Evolutionary conservation across 2,329 filamentous ascomycete genomes (phyloP), one percentile per base, ranked within the genome.

Genomic region (Alternaria postmessia): DNA sequence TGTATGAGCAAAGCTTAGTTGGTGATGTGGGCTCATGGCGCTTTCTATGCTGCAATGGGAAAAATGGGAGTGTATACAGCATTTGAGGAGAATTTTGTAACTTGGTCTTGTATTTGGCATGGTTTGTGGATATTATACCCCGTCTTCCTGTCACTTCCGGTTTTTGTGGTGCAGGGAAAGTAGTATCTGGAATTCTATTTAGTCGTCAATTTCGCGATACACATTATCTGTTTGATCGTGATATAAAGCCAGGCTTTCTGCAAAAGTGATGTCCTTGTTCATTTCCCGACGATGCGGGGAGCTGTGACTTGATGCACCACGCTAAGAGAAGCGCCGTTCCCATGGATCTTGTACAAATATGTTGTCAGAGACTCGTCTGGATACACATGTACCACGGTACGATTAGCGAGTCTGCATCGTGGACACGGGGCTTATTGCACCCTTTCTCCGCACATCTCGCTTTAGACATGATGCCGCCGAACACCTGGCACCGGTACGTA

Each of bases 61-160:
- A 38, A 38, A 49, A 20, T 34, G 46, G 24, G 32, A 24, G 11
- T 49, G 12, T 38, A 9, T 38, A 49, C 30, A 24, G 32, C 46
- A 49, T 49, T 38, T 34, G 46, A 12, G 14, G 32, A 24, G 46
- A 49, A 3, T 49, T 24, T 49, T 20, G 20, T 22, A 28, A 44
- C 9, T 24, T 46, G 49, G 36, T 49, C 34, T 47, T 42, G 39
- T 32, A 20, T 41, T 52, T 54, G 55, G 60, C 39, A 42, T 42
- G 20, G 39, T 24, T 42, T 47, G 51, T 55, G 56, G 48, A 43
- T 47, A 58, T 54, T 55, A 62, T 62, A 62, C 49, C 49, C 49
- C 36, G 26, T 53, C 38, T 53, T 53, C 26, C 51, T 43, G 51
- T 53, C 51, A 42, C 51, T 53, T 53, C 26, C n/a, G 14, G 51